A percentile compares a stretch with the other conserved stretches of the same genome.
phyloP scores from a whole-genome alignment of 257 asterid species.

The Solanum gracilifrons region DNA sequence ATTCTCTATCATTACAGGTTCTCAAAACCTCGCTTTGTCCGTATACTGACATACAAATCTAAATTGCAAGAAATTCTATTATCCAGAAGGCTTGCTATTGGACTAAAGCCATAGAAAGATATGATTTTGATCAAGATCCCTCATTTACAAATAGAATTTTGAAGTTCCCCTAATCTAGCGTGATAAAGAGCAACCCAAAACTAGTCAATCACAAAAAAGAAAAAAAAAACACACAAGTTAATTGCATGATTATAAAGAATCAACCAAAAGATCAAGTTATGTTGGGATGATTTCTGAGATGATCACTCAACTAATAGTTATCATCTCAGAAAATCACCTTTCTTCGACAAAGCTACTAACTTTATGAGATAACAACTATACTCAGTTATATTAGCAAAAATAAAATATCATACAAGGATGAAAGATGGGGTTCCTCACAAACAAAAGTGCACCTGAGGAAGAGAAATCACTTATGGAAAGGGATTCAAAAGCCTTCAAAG shows the following conservation, averaged over 20 bases:
- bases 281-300: neutral
- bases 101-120: neutral
- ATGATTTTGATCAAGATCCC: neutral
- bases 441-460: constrained; percentile 37
- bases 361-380: neutral
- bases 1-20: neutral
- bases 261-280: neutral
- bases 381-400: neutral
- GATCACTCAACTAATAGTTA: neutral
- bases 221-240: neutral
- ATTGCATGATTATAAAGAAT: neutral
- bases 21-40: neutral
- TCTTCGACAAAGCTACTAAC: neutral
- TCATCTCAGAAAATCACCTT: neutral
- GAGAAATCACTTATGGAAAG: constrained; percentile 38
- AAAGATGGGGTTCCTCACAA: neutral
- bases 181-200: neutral
- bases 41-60: neutral
- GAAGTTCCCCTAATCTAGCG: neutral
- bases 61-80: neutral
- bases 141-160: neutral
- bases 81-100: neutral
- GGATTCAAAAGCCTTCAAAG: constrained; percentile 56
- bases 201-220: neutral
- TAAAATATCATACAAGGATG: neutral